phyloP scores from a whole-genome alignment of 768 basidiomycete genomes.

The Russula brevipes region DNA sequence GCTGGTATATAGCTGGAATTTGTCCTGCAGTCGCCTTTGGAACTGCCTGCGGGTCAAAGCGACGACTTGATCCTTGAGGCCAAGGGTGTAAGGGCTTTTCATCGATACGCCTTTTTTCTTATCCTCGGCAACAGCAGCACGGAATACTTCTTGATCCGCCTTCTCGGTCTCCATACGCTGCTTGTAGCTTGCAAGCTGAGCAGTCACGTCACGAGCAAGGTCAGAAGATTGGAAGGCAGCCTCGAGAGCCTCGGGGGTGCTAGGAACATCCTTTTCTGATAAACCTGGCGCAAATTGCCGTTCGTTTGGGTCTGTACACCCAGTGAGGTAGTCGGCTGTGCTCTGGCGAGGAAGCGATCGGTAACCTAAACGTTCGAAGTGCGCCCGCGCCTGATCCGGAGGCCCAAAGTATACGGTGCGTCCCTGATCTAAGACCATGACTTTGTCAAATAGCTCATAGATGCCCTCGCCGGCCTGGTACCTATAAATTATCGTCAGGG shows the following conservation, averaged over 20 bases:
- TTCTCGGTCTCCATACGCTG: slow-evolving; percentile 52
- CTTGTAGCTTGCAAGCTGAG: slow-evolving; percentile 52
- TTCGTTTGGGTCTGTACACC: slow-evolving; percentile 81
- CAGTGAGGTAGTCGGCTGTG: slow-evolving; percentile 84
- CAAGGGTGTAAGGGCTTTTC: slow-evolving; percentile 80
- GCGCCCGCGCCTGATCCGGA: slow-evolving; percentile 63
- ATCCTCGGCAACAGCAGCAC: slow-evolving; percentile 65
- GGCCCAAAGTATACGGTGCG: slow-evolving; percentile 81
- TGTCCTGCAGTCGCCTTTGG: slow-evolving; percentile 66
- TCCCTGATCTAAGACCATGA: slow-evolving; percentile 77
- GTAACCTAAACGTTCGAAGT: slow-evolving; percentile 75
- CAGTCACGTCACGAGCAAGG: slow-evolving; percentile 41
- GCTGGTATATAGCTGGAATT: slow-evolving; percentile 70
- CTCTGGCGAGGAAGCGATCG: slow-evolving; percentile 76
- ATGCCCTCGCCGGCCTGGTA: slow-evolving; percentile 74
- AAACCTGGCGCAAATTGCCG: slow-evolving; percentile 67
- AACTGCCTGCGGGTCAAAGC: slow-evolving; percentile 72
- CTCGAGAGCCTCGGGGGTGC: slow-evolving; percentile 64
- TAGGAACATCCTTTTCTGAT: slow-evolving; percentile 54
- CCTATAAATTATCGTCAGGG: slow-evolving; percentile 26
- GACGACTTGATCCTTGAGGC: slow-evolving; percentile 68
- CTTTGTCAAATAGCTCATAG: slow-evolving; percentile 81
- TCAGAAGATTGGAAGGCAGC: slow-evolving; percentile 51
- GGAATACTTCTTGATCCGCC: slow-evolving; percentile 70
- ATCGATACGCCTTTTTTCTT: slow-evolving; percentile 76